Conservation (phyloP, 2,329 filamentous ascomycete genomes). For the Grosmannia huntii region DNA sequence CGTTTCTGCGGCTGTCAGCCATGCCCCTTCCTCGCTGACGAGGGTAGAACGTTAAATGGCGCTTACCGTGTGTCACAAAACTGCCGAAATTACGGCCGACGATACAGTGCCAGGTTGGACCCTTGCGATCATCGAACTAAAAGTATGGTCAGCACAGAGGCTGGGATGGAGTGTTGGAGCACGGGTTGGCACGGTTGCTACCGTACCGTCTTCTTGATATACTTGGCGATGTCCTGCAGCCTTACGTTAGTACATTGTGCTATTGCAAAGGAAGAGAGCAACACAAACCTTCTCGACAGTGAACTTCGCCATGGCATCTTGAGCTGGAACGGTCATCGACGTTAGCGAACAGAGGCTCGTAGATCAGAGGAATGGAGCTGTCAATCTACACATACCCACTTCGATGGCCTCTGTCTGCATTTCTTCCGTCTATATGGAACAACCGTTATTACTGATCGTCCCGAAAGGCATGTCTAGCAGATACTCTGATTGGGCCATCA, state of each 20-base stretch:
- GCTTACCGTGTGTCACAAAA: slow-evolving; percentile 90
- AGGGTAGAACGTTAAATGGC: not conserved
- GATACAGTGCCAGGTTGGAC: slow-evolving; percentile 98
- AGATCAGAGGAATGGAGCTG: not conserved
- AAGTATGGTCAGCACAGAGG: not conserved
- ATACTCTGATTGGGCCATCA: not conserved
- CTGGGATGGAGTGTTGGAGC: not conserved
- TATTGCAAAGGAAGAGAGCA: not conserved
- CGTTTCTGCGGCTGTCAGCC: slow-evolving; percentile 51
- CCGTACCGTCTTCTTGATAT: slow-evolving; percentile 82
- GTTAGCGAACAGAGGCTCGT: not conserved
- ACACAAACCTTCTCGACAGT: slow-evolving; percentile 45
- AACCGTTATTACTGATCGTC: not conserved
- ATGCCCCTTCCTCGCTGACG: not conserved
- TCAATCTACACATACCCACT: slow-evolving; percentile 56
- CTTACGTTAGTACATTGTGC: not conserved
- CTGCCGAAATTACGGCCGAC: slow-evolving; percentile 97
- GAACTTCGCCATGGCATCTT: slow-evolving; percentile 51
- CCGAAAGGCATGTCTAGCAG: not conserved
- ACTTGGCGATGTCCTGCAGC: slow-evolving; percentile 76
- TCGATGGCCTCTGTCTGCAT: slow-evolving; percentile 95
- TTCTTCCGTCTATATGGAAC: slow-evolving; percentile 62
- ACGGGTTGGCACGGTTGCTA: not conserved
- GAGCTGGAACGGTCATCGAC: slow-evolving; percentile 26
- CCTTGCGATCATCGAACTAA: slow-evolving; percentile 93